Base-by-base conservation (phyloP, 352 stramenopile genomes). In the Globisporangium yorkense region DNA sequence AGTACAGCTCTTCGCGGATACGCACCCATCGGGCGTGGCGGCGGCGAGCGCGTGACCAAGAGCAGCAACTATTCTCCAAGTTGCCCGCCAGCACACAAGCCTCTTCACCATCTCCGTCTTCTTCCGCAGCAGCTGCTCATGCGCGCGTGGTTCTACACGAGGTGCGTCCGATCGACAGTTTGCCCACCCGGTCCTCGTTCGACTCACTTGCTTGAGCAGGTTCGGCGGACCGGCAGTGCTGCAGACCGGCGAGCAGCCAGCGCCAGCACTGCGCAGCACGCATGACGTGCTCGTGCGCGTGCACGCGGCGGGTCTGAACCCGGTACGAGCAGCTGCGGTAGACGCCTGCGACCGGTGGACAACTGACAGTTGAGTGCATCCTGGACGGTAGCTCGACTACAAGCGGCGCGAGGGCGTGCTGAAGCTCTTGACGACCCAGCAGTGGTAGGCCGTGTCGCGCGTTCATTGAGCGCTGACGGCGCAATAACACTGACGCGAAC, bases 131-230 rank as follows among this genome's bases (percentile, higher is more conserved):
- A 50, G n/a, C 44, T 6, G 27, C 21, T 16, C 39, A 92, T 92
- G 82, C 77, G 81, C 45, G 79, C 82, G 60, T 92, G 82, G 77
- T 88, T 79, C 66, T 89, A 89, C 66, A 75, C 71, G 35, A 88
- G 80, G 79, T 88, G 57, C 37, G 71, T 40, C n/a, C 46, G 3
- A 3, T 12, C 41, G 21, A 10, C 43, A 27, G n/a, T 3, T 41
- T 15, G 35, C 35, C 24, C 24, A 27, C 24, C 24, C 24, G 24
- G 24, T 27, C 24, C 24, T 27, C 24, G 24, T 27, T 27, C 24
- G 24, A 27, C 24, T 27, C 24, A 27, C 24, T 2, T 27, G 24
- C 24, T 10, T 7, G 7, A 13, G 43, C 43, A 89, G 77, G 67
- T 81, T 82, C 40, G 83, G 83, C 57, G 81, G 77, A 7, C 76